A percentile compares a stretch with the other conserved stretches of the same genome.
Evolutionary conservation across 2,329 filamentous ascomycete species (phyloP).

Genomic region (Cladosporium velox): DNA sequence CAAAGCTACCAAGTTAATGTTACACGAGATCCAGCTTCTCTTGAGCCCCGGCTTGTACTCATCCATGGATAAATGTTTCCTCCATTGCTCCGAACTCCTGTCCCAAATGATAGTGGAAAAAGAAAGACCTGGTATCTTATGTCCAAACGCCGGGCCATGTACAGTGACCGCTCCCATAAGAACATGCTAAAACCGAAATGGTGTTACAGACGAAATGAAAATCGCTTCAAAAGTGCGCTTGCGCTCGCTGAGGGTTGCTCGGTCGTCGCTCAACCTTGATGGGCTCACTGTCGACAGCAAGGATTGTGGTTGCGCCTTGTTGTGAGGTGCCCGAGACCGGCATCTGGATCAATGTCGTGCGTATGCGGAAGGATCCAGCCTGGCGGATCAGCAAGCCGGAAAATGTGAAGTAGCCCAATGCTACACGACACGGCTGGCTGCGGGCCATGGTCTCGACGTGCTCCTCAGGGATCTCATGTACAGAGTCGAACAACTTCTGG

Average conservation of each 20-base stretch:
- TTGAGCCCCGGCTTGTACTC: background rate
- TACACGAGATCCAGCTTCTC: constrained; percentile 1
- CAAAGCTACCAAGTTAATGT: background rate
- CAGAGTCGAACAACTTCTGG: constrained; percentile 38
- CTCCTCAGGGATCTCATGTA: constrained; percentile 34
- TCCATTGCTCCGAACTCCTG: background rate
- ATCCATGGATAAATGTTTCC: background rate
- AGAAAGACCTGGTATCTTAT: constrained; percentile 18
- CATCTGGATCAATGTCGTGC: constrained; percentile 36
- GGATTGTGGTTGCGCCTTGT: constrained; percentile 27
- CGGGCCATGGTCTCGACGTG: constrained; percentile 31
- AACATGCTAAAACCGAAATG: constrained; percentile 8
- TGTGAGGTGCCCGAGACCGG: constrained; percentile 26
- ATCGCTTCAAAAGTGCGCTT: constrained; percentile 2
- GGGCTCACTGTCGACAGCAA: constrained; percentile 34
- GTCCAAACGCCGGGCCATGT: constrained; percentile 15
- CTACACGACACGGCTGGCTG: constrained; percentile 33
- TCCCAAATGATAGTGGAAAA: background rate
- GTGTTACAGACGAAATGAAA: background rate
- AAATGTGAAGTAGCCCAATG: constrained; percentile 37
- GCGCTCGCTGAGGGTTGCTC: background rate
- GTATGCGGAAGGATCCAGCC: constrained; percentile 34
- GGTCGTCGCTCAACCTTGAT: constrained; percentile 35
- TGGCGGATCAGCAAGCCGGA: constrained; percentile 36
- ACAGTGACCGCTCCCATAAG: background rate